Percentiles rank a stretch among this genome's conserved stretches.
These are phyloP conservation scores for Cercospora beticola DNA, from an alignment of 2,329 filamentous ascomycete genomes.

Conservation along the genomic window DNA sequence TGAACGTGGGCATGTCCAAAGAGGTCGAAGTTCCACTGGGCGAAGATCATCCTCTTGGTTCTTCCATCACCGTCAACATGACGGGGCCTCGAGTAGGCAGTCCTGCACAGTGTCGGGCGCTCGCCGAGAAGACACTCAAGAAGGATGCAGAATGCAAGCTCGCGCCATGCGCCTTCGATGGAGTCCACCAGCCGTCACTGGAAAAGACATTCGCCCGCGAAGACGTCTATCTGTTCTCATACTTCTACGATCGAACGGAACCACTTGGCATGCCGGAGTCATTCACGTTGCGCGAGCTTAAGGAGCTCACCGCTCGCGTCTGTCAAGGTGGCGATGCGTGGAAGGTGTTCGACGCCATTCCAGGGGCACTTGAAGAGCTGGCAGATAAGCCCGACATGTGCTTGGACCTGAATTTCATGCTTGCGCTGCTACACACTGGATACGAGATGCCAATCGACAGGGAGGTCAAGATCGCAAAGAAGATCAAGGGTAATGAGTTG, in stretches of 20 bases:
- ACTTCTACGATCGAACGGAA: constrained; percentile 94
- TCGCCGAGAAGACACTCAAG: constrained; percentile 85
- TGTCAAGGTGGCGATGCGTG: constrained; percentile 83
- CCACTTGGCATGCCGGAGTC: constrained; percentile 97
- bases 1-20: constrained; percentile 74
- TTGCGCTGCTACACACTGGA: constrained; percentile 86
- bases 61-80: constrained; percentile 74
- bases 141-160: constrained; percentile 82
- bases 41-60: constrained; percentile 64
- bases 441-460: constrained; percentile 98
- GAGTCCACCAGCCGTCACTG: constrained; percentile 88
- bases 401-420: constrained; percentile 94
- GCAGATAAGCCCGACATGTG: constrained; percentile 83
- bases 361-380: constrained; percentile 77
- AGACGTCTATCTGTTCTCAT: constrained; percentile 94
- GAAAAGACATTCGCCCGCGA: constrained; percentile 88
- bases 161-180: constrained; percentile 96
- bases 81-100: constrained; percentile 74
- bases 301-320: constrained; percentile 79
- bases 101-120: constrained; percentile 81
- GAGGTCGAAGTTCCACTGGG: constrained; percentile 71
- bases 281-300: constrained; percentile 87
- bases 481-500: constrained; percentile 94
- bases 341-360: constrained; percentile 75
- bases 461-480: constrained; percentile 97